These are phyloP conservation scores for Penicillium longicatenatum DNA, from an alignment of 495 filamentous ascomycete species.

Conservation along the genomic window DNA sequence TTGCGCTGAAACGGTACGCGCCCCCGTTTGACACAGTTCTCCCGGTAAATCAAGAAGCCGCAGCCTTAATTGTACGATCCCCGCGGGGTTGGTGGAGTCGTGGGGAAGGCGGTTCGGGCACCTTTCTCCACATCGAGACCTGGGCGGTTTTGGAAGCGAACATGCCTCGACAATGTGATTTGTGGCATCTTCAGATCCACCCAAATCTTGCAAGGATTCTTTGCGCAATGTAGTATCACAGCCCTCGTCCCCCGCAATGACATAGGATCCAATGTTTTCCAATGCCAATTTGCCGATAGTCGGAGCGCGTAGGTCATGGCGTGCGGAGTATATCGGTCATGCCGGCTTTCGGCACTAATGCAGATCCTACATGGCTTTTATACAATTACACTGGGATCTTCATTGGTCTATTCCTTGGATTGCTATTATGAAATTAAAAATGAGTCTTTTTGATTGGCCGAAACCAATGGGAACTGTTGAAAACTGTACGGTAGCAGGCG, in stretches of 20 bases:
- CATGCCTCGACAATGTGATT: neutral
- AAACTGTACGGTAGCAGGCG: too few species aligned
- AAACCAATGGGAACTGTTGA: too few species aligned
- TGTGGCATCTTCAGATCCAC: neutral
- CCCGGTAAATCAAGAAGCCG: neutral
- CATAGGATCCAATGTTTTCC: neutral
- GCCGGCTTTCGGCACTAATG: neutral
- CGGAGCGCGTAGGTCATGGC: neutral
- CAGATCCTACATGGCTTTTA: neutral
- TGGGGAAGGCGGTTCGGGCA: neutral
- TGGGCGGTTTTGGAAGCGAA: neutral
- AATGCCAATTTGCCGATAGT: neutral
- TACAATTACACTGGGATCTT: too few species aligned
- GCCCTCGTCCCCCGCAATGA: neutral
- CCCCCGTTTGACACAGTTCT: conserved; percentile 1
- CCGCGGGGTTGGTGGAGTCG: conserved; percentile 6
- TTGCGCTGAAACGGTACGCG: conserved; percentile 16
- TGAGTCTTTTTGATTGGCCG: too few species aligned
- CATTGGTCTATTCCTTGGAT: too few species aligned
- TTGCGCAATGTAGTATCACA: neutral
- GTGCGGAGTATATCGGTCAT: neutral
- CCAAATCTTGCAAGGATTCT: neutral
- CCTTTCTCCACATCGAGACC: neutral
- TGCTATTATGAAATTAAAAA: too few species aligned
- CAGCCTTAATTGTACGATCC: conserved; percentile 6